A percentile compares a stretch with the other conserved stretches of the same genome.
These are phyloP conservation scores for Fagopyrum tataricum DNA, from an alignment of 148 eudicot genomes.

Conservation along the genomic window DNA sequence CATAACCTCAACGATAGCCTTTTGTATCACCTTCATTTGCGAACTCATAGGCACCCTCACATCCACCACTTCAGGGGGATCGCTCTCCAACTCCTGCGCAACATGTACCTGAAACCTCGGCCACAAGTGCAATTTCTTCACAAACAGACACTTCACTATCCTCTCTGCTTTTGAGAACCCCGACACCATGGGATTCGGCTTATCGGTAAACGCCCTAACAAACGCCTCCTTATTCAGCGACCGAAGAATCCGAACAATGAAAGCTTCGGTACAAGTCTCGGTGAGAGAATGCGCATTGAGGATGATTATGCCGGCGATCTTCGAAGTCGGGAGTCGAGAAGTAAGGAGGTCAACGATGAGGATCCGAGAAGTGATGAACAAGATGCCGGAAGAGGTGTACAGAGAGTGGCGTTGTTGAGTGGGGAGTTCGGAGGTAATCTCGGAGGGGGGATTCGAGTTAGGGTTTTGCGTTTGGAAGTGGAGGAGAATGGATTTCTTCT, in stretches of 20 bases:
- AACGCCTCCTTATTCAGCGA: slow-evolving; percentile 36
- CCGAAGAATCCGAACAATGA: slow-evolving; percentile 71
- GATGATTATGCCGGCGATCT: slow-evolving; percentile 57
- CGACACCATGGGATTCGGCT: slow-evolving; percentile 74
- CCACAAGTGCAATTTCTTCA: slow-evolving; percentile 81
- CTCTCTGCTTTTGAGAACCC: slow-evolving; percentile 88
- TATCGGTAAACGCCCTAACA: slow-evolving; percentile 79
- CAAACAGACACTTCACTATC: slow-evolving; percentile 60
- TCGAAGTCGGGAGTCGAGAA: slow-evolving; percentile 42
- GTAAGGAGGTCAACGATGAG: slow-evolving; percentile 84
- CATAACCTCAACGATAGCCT: slow-evolving; percentile 91
- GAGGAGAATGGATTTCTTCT: slow-evolving; percentile 25
- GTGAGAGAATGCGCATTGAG: slow-evolving; percentile 67
- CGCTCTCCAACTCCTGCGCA: slow-evolving; percentile 78
- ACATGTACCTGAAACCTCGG: slow-evolving; percentile 87
- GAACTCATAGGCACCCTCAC: slow-evolving; percentile 77
- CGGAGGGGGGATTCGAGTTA: slow-evolving; percentile 27
- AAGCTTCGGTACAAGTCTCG: slow-evolving; percentile 79
- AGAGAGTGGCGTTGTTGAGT: slow-evolving; percentile 52
- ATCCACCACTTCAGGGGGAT: slow-evolving; percentile 87
- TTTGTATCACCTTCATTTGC: slow-evolving; percentile 80
- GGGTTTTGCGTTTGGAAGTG: slow-evolving; percentile 23
- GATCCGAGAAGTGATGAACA: slow-evolving; percentile 68
- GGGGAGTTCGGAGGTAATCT: slow-evolving; percentile 71
- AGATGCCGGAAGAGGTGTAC: slow-evolving; percentile 53